Evolutionary conservation across 176 grass and related monocot species (phyloP), one percentile per base, ranked within the genome.

Genomic region (Oryza longistaminata): DNA sequence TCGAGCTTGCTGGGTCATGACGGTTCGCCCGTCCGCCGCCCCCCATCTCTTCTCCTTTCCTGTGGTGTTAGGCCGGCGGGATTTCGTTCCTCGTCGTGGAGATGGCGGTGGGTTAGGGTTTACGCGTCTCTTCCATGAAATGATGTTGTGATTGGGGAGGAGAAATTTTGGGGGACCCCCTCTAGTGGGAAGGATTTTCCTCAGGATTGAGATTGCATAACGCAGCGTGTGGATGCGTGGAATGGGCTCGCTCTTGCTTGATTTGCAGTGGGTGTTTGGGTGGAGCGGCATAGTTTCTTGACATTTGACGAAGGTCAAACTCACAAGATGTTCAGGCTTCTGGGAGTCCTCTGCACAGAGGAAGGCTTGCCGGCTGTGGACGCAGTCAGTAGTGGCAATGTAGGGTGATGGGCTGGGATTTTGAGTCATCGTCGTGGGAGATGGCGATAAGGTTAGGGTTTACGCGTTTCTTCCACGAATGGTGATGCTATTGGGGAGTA

Each of bases 1-100:
- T n/a, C n/a, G n/a, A n/a, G n/a, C 27, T 91, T 92, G 34, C 96
- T 96, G 96, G 96, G 96, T 98, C 55, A 87, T n/a, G n/a, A n/a
- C n/a, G n/a, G n/a, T n/a, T n/a, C n/a, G n/a, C n/a, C 37, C 60
- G 26, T 70, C 35, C 37, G 35, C 58, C 11, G 7, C n/a, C n/a
- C 58, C 2, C n/a, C 39, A 8, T 37, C 6, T 10, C 19, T 4
- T 33, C 3, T 0, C 24, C 61, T 5, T 6, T n/a, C 1, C 25
- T 8, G 24, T 9, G 26, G 17, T 53, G 19, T 21, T 48, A 42
- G 26, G 79, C 2, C 31, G 10, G 37, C 35, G 27, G 3, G 49
- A 26, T 61, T 62, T 6, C 42, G 48, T 26, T 31, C 6, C 74
- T 79, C 70, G 49, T 68, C n/a, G 69, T 48, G 14, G 61, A 46